Base-by-base conservation (phyloP, 2,329 filamentous ascomycete genomes). In the Aspergillus sergii region DNA sequence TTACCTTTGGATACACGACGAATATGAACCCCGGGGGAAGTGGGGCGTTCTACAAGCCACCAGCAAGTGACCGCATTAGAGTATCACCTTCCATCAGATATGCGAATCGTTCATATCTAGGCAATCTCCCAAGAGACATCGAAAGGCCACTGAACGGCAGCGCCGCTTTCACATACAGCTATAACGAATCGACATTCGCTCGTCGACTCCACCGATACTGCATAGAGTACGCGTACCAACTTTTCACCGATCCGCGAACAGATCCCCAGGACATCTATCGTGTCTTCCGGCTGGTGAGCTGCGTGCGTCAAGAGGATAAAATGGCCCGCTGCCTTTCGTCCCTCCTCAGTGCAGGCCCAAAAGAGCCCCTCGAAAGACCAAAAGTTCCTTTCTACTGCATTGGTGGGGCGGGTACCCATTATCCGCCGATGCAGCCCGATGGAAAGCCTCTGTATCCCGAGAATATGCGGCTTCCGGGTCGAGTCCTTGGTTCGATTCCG, bases 351-450 rank as follows among this genome's bases (percentile, higher is more conserved):
- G 74, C 78, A 7, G 73, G 72, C 4, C 70, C 76, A 1, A 68
- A 74, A 62, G 84, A 85, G 14, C 79, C 84, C 0, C 77, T 93
- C 2, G 83, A 87, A 61, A 79, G 85, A 59, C 88, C 85, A 80
- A 79, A 81, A 4, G 82, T 84, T 4, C 89, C 91, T 0, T 89
- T 91, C 59, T 83, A 88, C 41, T 83, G 88, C 65, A 80, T 93
- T 21, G 90, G 90, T 1, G 89, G 89, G 2, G 84, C 89, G 0
- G 91, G 91, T 0, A 89, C 87, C 1, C 89, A 89, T 70, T 91
- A 88, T 67, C 78, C 80, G 5, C 71, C 73, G 3, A 71, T 70
- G n/a, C 78, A 79, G 53, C 64, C 72, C 19, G 61, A 74, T 2
- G 80, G 79, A 0, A 77, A 75, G 39, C 73, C 68, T 23, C 68